Evolutionary conservation across 768 basidiomycete genomes (phyloP), one percentile per base, ranked within the genome.

Genomic region (Serendipita sp.): DNA sequence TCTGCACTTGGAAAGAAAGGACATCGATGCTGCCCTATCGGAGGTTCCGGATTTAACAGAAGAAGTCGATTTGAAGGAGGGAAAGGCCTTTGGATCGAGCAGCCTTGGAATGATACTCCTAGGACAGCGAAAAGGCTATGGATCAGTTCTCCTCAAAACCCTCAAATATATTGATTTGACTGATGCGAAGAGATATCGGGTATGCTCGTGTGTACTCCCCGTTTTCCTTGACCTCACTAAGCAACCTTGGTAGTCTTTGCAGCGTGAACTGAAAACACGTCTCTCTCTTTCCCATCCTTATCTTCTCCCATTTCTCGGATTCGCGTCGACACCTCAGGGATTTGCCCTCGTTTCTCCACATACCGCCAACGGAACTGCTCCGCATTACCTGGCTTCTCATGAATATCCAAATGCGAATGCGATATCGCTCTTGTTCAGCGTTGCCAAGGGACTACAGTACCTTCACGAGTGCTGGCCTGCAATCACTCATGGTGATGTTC

Each of bases 401-500:
- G 41, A 41, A 41, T 34, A 53, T 53, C 56, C 56, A 60, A 35
- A 34, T 32, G 56, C 56, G 32, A 60, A 60, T n/a, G 56, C 56
- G 8, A 60, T 60, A 28, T 24, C 56, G 3, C 16, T 60, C 4
- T 35, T 60, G 8, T 24, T 35, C 28, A 35, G 28, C 10, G 56
- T 35, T 18, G 56, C 56, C 16, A 28, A 60, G 16, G 56, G 56
- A 4, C 30, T 60, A 8, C 18, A 60, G 8, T 60, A 60, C 30
- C 34, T 60, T 11, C 56, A 60, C 35, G 24, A 24, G 10, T 60
- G 34, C 35, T 60, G 56, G 56, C 56, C 56, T 8, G 28, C 56
- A 37, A 28, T 60, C 35, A 38, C 56, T 37, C 56, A 60, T n/a
- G 56, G 56, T n/a, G 56, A 60, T 35, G 56, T 60, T 60, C 56